These are phyloP conservation scores for Cyclocybe aegerita DNA, from an alignment of 768 basidiomycete genomes.

Conservation along the genomic window DNA sequence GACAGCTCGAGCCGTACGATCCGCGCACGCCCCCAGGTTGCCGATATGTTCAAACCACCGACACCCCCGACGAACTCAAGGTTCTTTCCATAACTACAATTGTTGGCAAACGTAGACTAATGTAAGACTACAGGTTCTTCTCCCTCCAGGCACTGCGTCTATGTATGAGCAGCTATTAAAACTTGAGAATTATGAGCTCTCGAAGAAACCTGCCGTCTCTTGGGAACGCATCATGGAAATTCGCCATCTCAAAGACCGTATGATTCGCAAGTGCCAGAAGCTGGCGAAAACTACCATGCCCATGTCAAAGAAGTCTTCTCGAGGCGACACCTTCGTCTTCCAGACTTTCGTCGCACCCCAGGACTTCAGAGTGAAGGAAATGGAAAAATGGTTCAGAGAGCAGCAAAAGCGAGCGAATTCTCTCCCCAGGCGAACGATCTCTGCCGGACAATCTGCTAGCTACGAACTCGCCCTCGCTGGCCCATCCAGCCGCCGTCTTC, in stretches of 20 bases:
- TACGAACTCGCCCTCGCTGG: conserved; percentile 14
- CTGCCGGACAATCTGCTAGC: conserved; percentile 11
- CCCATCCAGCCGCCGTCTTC: conserved; percentile 12
- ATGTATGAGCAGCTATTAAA: conserved; percentile 68
- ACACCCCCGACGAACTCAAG: conserved; percentile 75
- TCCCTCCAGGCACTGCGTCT: conserved; percentile 65
- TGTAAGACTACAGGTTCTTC: conserved; percentile 47
- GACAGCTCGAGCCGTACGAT: conserved; percentile 72
- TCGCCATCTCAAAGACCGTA: conserved; percentile 76
- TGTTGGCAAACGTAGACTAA: neutral
- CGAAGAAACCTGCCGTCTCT: conserved; percentile 51
- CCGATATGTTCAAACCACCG: conserved; percentile 74
- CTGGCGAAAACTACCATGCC: conserved; percentile 44
- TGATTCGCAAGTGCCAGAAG: conserved; percentile 78
- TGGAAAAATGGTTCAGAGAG: conserved; percentile 74
- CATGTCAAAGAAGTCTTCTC: conserved; percentile 33
- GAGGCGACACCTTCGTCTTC: conserved; percentile 47
- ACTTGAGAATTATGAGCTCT: conserved; percentile 60
- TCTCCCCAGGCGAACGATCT: conserved; percentile 24
- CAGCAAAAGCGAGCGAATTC: conserved; percentile 44
- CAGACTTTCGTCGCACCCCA: conserved; percentile 66
- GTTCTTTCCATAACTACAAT: conserved; percentile 27
- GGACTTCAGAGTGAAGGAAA: conserved; percentile 75
- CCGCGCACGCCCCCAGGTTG: conserved; percentile 55
- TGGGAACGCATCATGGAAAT: conserved; percentile 75